Percentiles rank a stretch among this genome's conserved stretches.
These are phyloP conservation scores for Colletotrichum sp. DNA, from an alignment of 2,329 filamentous ascomycete species.

Conservation along the genomic window DNA sequence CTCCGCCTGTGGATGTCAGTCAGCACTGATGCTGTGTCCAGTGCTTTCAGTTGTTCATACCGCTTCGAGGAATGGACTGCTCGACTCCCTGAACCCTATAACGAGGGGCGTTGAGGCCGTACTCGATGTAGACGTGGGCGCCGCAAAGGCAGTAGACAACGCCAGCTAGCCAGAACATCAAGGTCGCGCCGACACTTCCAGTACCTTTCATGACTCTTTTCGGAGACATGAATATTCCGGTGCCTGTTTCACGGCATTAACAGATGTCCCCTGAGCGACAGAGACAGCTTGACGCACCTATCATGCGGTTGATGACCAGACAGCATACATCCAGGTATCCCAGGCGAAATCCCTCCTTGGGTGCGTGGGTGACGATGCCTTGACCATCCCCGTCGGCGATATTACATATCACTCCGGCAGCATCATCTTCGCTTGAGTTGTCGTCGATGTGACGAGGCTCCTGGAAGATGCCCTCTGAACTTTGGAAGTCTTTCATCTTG, in stretches of 20 bases:
- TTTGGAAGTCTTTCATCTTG: slow-evolving; percentile 32
- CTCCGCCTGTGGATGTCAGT: neutral
- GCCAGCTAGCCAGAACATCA: slow-evolving; percentile 45
- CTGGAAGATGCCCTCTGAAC: slow-evolving; percentile 18
- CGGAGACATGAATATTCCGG: slow-evolving; percentile 40
- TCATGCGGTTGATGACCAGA: slow-evolving; percentile 39
- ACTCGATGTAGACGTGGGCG: slow-evolving; percentile 45
- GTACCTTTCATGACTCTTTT: slow-evolving; percentile 35
- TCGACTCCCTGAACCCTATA: slow-evolving; percentile 41
- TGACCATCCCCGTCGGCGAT: neutral
- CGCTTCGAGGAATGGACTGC: slow-evolving; percentile 46
- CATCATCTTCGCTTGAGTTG: slow-evolving; percentile 24
- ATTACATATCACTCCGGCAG: slow-evolving; percentile 8
- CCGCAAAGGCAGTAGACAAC: slow-evolving; percentile 40
- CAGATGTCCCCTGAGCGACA: neutral
- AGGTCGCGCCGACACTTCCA: slow-evolving; percentile 32
- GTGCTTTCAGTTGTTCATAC: slow-evolving; percentile 51
- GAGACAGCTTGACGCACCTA: slow-evolving; percentile 30
- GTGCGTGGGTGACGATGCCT: slow-evolving; percentile 35
- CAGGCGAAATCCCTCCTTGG: slow-evolving; percentile 36
- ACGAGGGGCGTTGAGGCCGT: slow-evolving; percentile 50
- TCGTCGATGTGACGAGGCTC: slow-evolving; percentile 2
- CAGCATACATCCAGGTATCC: slow-evolving; percentile 40
- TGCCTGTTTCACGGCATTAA: slow-evolving; percentile 26
- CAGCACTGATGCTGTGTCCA: neutral